A percentile compares a stretch with the other conserved stretches of the same genome.
These are phyloP conservation scores for Nakazawaea wyomingensis DNA, from an alignment of 805 yeast genomes.

Conservation along the genomic window DNA sequence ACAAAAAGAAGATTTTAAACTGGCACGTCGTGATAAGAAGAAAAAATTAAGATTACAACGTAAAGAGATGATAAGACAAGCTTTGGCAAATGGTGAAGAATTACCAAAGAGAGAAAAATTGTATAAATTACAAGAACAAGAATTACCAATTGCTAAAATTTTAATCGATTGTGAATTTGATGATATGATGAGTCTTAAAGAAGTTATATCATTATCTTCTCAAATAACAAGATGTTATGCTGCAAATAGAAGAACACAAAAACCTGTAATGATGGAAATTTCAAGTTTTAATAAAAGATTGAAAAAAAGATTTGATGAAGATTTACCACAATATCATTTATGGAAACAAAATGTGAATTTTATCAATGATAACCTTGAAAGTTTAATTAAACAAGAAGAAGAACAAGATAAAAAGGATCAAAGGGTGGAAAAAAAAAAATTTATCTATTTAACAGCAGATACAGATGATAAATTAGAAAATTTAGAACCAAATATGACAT, in stretches of 20 bases:
- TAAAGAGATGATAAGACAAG: slow-evolving; percentile 26
- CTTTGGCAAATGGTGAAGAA: slow-evolving; percentile 34
- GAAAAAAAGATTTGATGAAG: slow-evolving; percentile 61
- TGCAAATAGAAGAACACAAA: slow-evolving; percentile 58
- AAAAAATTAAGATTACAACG: slow-evolving; percentile 31
- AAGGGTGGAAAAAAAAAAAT: too few species aligned
- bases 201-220: slow-evolving; percentile 61
- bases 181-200: slow-evolving; percentile 76
- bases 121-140: slow-evolving; percentile 40
- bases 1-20: slow-evolving; percentile 55
- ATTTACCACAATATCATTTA: slow-evolving; percentile 49
- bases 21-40: slow-evolving; percentile 50
- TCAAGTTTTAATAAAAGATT: slow-evolving; percentile 64
- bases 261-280: slow-evolving; percentile 54
- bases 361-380: slow-evolving; percentile 31
- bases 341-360: slow-evolving; percentile 66
- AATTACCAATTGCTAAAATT: slow-evolving; percentile 43
- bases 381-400: slow-evolving; percentile 25
- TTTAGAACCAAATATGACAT: slow-evolving; percentile 66
- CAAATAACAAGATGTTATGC: slow-evolving; percentile 84
- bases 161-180: slow-evolving; percentile 91
- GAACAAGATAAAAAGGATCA: slow-evolving; percentile 35
- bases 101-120: slow-evolving; percentile 26
- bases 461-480: slow-evolving; percentile 63
- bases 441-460: slow-evolving; percentile 85